Evolutionary conservation across 140 eudicot species (phyloP), one percentile per base, ranked within the genome.

Genomic region (Anethum foeniculum): DNA sequence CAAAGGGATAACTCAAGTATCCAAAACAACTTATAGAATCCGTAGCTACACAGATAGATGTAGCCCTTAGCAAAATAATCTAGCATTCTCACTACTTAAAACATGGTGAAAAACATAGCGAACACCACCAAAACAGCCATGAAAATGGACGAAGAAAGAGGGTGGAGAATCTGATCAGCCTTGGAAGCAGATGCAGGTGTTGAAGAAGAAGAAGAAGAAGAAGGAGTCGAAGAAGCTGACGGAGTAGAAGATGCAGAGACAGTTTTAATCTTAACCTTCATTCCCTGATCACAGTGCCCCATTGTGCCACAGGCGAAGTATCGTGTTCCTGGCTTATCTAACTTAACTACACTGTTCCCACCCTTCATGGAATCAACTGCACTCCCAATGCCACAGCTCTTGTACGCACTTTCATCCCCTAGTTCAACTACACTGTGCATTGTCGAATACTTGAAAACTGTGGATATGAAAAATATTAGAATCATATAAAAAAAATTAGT

Each of bases 351-450:
- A 67, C 86, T 85, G 82, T 85, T 88, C 0, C 97, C 97, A 41
- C 87, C 91, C 7, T 82, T 91, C 86, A 85, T 80, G 10, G 95
- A 88, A 82, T 87, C 82, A 28, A 89, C 44, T 44, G 98, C 82
- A 44, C 83, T 83, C 36, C 91, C 90, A 32, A 86, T 81, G 71
- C 90, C 89, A 64, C 98, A 93, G 12, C 80, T 81, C 77, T 91
- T 93, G 85, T 84, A 93, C 13, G 87, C 93, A 32, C 88, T 90
- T 82, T 93, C 98, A 39, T 84, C 84, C 1, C 85, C 85, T 0
- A 93, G 90, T 81, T 93, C 98, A n/a, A 85, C 96, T 39, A 93
- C 97, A 48, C 79, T 93, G 84, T 93, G 98, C 86, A 93, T 77
- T 47, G 95, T 64, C 23, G 87, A 86, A 83, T 93, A 93, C 85